Conservation (phyloP, 2,329 filamentous ascomycete genomes). For the Penicillium glabrum region DNA sequence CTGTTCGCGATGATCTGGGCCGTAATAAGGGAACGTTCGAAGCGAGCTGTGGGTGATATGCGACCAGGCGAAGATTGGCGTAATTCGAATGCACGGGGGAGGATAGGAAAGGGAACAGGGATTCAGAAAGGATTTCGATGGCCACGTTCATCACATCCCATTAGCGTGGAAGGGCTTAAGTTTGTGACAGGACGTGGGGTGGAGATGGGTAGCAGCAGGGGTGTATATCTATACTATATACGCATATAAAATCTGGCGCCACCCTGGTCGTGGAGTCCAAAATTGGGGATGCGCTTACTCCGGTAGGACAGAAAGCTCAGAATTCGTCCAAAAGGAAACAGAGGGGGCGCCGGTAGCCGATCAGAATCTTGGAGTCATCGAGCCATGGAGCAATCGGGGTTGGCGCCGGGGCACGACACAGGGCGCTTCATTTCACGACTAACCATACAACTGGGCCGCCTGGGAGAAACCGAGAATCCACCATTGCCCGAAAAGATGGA, state of each 20-base stretch:
- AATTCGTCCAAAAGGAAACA: constrained; percentile 1
- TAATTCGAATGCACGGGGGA: constrained; percentile 7
- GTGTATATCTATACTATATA: constrained; percentile 17
- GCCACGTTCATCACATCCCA: constrained; percentile 25
- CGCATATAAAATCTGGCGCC: constrained; percentile 18
- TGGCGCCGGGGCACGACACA: constrained; percentile 25
- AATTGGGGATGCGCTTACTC: constrained; percentile 13
- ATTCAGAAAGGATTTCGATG: constrained; percentile 4
- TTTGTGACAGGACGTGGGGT: constrained; percentile 21
- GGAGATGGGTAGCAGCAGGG: constrained; percentile 11
- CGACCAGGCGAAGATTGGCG: constrained; percentile 10
- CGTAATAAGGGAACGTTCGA: constrained; percentile 15
- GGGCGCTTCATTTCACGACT: constrained; percentile 31
- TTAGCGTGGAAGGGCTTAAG: constrained; percentile 25
- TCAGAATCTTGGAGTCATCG: constrained; percentile 25
- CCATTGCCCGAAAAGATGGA: constrained; percentile 18
- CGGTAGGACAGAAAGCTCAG: constrained; percentile 25
- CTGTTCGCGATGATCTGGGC: constrained; percentile 13
- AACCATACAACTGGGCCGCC: constrained; percentile 20
- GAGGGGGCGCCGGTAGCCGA: constrained; percentile 19
- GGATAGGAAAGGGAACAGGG: constrained; percentile 12
- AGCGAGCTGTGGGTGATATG: constrained; percentile 13
- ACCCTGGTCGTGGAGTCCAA: constrained; percentile 9
- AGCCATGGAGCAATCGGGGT: constrained; percentile 31
- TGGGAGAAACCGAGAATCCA: constrained; percentile 6